Conservation (phyloP, 164 flowering plant species). For the Dillenia turbinata region DNA sequence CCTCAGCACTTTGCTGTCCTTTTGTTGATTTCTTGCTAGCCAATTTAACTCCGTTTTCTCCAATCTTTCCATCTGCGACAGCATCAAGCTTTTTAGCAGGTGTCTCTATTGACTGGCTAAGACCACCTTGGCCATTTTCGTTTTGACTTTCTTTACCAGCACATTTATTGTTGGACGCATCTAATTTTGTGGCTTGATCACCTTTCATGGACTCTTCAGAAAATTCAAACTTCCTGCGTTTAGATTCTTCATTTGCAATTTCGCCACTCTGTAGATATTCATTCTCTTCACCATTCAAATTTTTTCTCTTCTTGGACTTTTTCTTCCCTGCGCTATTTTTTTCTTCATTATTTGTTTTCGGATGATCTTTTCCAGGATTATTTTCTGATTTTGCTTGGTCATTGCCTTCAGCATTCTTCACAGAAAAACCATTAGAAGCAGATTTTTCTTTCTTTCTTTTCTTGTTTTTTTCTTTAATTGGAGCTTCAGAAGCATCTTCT, state of each 20-base stretch:
- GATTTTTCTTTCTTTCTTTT: slow-evolving; percentile 17
- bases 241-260: slow-evolving; percentile 23
- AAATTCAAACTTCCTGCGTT: slow-evolving; percentile 34
- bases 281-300: slow-evolving; percentile 33
- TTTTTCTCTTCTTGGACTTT: slow-evolving; percentile 60
- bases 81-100: slow-evolving; percentile 11
- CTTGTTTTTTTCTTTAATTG: slow-evolving; percentile 12
- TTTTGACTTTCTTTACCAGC: slow-evolving; percentile 17
- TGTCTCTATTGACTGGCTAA: slow-evolving; percentile 4
- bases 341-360: slow-evolving; percentile 14
- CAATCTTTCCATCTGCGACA: slow-evolving; percentile 17
- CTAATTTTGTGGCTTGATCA: slow-evolving; percentile 2
- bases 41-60: slow-evolving; percentile 22
- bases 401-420: neutral
- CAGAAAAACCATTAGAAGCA: slow-evolving; percentile 9
- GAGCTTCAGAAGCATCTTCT: slow-evolving; percentile 2
- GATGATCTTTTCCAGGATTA: slow-evolving; percentile 11
- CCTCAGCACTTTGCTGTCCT: slow-evolving; percentile 49
- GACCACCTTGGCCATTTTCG: slow-evolving; percentile 12
- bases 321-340: slow-evolving; percentile 20
- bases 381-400: slow-evolving; percentile 9
- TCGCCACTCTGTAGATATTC: slow-evolving; percentile 19
- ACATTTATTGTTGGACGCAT: slow-evolving; percentile 9
- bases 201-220: slow-evolving; percentile 18
- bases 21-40: slow-evolving; percentile 16